Evolutionary conservation across 192 early-diverging fungal genomes (phyloP).

Genomic region (Phlyctochytrium bullatum): DNA sequence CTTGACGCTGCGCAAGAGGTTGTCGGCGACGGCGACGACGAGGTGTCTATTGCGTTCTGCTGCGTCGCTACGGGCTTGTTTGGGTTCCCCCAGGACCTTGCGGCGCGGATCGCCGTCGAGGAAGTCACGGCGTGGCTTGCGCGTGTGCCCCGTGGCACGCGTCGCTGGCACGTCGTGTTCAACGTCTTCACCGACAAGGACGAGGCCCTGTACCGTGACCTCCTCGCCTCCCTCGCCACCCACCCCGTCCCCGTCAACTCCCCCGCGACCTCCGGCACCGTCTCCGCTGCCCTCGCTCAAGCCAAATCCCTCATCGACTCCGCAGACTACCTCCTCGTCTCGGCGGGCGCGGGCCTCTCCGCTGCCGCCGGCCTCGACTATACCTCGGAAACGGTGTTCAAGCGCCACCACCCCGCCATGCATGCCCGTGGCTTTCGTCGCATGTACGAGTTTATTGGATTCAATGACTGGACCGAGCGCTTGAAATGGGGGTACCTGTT

Average conservation of each 20-base stretch:
- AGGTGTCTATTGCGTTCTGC: constrained; percentile 16
- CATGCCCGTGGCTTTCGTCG: constrained; percentile 24
- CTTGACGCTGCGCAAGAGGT: neutral
- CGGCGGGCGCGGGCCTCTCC: constrained; percentile 26
- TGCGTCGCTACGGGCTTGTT: constrained; percentile 21
- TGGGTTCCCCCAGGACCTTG: constrained; percentile 20
- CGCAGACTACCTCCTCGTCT: constrained; percentile 19
- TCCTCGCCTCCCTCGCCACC: neutral
- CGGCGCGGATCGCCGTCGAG: neutral
- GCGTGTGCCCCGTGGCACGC: neutral
- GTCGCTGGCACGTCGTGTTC: constrained; percentile 25
- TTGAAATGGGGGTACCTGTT: constrained; percentile 31
- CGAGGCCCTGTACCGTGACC: constrained; percentile 6
- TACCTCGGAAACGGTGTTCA: constrained; percentile 28
- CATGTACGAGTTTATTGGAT: constrained; percentile 32
- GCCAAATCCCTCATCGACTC: neutral
- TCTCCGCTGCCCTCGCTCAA: neutral
- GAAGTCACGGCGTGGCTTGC: constrained; percentile 7
- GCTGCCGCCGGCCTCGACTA: constrained; percentile 31
- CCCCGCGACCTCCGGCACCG: neutral
- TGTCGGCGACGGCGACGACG: neutral
- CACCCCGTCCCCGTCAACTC: neutral
- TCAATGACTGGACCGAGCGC: constrained; percentile 20
- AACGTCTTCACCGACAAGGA: constrained; percentile 25
- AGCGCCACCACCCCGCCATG: constrained; percentile 22